Base-by-base conservation (phyloP, 2,329 filamentous ascomycete species). In the Canariomyces notabilis region DNA sequence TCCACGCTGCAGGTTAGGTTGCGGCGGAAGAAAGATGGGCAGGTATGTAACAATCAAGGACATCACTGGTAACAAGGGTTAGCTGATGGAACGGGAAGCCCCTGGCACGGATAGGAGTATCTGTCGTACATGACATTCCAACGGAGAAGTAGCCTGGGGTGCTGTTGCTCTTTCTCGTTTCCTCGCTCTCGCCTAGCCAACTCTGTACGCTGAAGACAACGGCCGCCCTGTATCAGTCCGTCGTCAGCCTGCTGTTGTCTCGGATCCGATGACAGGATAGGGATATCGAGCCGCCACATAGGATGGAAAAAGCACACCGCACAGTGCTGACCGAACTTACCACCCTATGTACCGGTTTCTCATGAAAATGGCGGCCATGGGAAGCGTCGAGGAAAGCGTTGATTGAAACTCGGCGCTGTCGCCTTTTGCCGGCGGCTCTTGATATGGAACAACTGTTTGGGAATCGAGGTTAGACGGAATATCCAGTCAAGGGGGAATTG, bases 331-430 rank as follows among this genome's bases (percentile, higher is more conserved):
- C 19, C 11, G 15, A 37, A 64, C 72, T 50, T 67, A 80, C 78
- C 80, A 84, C 62, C 80, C 80, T 48, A 84, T 70, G 61, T 79
- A 93, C 77, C 87, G 86, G 71, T 95, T 95, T 57, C 89, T 79
- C 59, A 86, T 93, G 65, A 95, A 93, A 77, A 95, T 94, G 54
- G 90, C 90, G 48, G 88, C 89, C 91, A 96, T 96, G 49, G 91
- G 91, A 62, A 97, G 74, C 29, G 90, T 94, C 62, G 84, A 91
- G 21, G 77, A 72, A 45, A 83, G 61, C 21, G 75, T 88, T 67
- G 85, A 84, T 43, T 80, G 74, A 66, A 95, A 78, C 62, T 95
- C 89, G 55, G 77, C 71, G 52, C 72, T 60, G 16, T 79, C 76
- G 60, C 76, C 77, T 60, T 83, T 81, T 58, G 79, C 73, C 39